These are phyloP conservation scores for Pilobolus umbonatus DNA, from an alignment of 192 early-diverging fungal species.

Conservation along the genomic window DNA sequence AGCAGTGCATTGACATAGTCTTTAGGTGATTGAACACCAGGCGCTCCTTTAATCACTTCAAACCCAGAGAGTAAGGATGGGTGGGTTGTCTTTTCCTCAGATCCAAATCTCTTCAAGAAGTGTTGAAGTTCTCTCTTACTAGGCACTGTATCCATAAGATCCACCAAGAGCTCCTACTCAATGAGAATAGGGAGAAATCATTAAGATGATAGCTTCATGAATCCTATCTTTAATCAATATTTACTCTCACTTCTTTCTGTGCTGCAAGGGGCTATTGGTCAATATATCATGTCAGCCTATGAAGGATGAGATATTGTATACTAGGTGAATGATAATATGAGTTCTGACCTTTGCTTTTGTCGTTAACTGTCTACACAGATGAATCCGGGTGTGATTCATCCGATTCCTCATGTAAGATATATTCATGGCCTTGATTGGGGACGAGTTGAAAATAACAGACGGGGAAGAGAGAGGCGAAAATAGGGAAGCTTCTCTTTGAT, in stretches of 20 bases:
- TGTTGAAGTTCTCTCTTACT: constrained; percentile 59
- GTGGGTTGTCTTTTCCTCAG: constrained; percentile 2
- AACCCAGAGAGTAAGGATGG: neutral
- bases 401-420: too few relatives aligned
- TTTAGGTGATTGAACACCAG: constrained; percentile 14
- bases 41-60: neutral
- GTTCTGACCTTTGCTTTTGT: too few relatives aligned
- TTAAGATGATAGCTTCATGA: neutral
- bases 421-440: too few relatives aligned
- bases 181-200: neutral
- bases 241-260: constrained; percentile 2
- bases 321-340: too few relatives aligned
- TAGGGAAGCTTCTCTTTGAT: too few relatives aligned
- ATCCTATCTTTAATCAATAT: neutral
- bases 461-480: too few relatives aligned
- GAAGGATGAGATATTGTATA: too few relatives aligned
- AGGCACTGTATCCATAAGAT: constrained; percentile 56
- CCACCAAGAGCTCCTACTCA: constrained; percentile 51
- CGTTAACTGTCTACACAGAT: too few relatives aligned
- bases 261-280: neutral
- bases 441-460: too few relatives aligned
- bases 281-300: too few relatives aligned
- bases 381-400: too few relatives aligned
- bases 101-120: constrained; percentile 51
- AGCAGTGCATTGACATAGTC: constrained; percentile 42